phyloP scores from a whole-genome alignment of 495 filamentous ascomycete genomes.

The Venustampulla echinocandica region DNA sequence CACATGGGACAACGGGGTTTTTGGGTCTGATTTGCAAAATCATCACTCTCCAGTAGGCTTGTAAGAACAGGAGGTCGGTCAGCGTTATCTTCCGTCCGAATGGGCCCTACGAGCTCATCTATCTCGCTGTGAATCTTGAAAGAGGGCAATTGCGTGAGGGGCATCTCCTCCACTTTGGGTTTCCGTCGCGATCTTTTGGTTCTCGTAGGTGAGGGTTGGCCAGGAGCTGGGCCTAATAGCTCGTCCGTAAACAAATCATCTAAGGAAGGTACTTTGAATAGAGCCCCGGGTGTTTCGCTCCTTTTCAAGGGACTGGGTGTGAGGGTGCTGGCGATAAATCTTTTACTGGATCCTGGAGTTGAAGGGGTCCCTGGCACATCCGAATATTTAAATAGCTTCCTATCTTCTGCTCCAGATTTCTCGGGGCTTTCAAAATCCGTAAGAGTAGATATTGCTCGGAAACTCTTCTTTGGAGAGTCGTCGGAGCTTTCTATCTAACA shows the following conservation, averaged over 20 bases:
- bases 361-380: too few relatives aligned
- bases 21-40: constrained; percentile 14
- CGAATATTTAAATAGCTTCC: too few relatives aligned
- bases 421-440: too few relatives aligned
- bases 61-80: too few relatives aligned
- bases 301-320: neutral
- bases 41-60: constrained; percentile 15
- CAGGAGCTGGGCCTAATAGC: neutral
- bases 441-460: too few relatives aligned
- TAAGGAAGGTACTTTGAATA: neutral
- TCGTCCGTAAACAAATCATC: neutral
- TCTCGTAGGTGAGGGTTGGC: neutral
- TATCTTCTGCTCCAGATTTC: too few relatives aligned
- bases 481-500: too few relatives aligned
- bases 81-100: too few relatives aligned
- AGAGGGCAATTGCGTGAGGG: neutral
- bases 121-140: neutral
- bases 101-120: neutral
- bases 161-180: neutral
- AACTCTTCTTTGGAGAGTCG: too few relatives aligned
- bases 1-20: constrained; percentile 57
- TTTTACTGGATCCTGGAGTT: too few relatives aligned
- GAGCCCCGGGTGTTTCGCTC: neutral
- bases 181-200: neutral
- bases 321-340: too few relatives aligned